phyloP scores from a whole-genome alignment of 768 basidiomycete species.

The Boletus pseudopeckii region DNA sequence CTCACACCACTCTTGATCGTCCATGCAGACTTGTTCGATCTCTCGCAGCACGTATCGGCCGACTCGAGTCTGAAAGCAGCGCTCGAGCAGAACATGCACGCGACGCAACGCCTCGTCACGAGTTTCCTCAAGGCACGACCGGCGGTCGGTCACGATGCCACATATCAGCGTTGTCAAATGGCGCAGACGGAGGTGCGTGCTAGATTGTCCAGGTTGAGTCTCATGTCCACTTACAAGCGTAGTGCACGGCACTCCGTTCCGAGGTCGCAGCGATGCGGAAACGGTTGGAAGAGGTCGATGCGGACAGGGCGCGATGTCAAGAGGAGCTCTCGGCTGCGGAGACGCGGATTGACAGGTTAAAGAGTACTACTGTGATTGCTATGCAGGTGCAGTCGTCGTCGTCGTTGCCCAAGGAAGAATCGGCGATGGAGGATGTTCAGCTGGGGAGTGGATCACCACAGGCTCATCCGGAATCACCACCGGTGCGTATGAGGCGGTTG shows the following conservation, averaged over 20 bases:
- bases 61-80: constrained; percentile 37
- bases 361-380: constrained; percentile 51
- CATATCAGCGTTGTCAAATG: constrained; percentile 47
- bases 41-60: constrained; percentile 31
- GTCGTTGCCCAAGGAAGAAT: constrained; percentile 32
- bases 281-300: constrained; percentile 48
- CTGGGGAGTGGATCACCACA: constrained; percentile 43
- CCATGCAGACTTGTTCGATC: constrained; percentile 28
- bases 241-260: constrained; percentile 60
- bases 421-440: constrained; percentile 25
- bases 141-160: constrained; percentile 35
- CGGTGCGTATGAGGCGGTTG: constrained; percentile 57
- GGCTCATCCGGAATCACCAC: constrained; percentile 58
- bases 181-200: constrained; percentile 58
- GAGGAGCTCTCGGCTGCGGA: constrained; percentile 54
- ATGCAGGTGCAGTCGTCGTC: constrained; percentile 40
- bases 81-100: constrained; percentile 52
- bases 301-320: constrained; percentile 46
- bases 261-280: constrained; percentile 50
- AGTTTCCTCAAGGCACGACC: constrained; percentile 45
- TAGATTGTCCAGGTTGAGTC: not conserved
- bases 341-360: constrained; percentile 58
- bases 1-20: not conserved
- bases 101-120: constrained; percentile 57
- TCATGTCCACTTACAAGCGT: constrained; percentile 10